phyloP scores from a whole-genome alignment of 257 asterid species.

The Verbena officinalis region DNA sequence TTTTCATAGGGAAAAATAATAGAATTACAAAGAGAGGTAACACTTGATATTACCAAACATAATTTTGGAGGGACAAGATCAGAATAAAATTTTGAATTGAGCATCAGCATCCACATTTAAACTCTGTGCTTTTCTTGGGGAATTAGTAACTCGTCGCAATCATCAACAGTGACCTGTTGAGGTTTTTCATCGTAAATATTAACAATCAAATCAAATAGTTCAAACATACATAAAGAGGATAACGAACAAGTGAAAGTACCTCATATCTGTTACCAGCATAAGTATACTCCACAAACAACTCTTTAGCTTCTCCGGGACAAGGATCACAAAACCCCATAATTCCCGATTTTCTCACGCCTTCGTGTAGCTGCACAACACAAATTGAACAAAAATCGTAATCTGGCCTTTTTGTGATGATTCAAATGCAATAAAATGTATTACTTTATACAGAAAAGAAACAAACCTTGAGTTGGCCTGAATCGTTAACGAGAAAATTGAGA shows the following conservation, averaged over 20 bases:
- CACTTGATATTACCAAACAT: neutral
- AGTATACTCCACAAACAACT: constrained; percentile 68
- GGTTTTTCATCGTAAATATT: constrained; percentile 12
- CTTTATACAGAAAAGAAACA: constrained; percentile 29
- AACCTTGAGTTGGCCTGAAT: constrained; percentile 90
- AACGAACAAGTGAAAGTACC: constrained; percentile 46
- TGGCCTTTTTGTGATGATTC: neutral
- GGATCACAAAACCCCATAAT: constrained; percentile 99
- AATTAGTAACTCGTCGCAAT: constrained; percentile 63
- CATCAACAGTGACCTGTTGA: constrained; percentile 75
- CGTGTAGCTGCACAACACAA: constrained; percentile 69
- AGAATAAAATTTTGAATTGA: too few species aligned
- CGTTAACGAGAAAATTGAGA: constrained; percentile 81
- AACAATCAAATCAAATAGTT: constrained; percentile 22
- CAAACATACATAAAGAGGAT: neutral
- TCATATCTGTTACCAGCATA: constrained; percentile 53
- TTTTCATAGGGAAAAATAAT: neutral
- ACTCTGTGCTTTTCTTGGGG: constrained; percentile 71
- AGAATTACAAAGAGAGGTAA: neutral
- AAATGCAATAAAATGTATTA: constrained; percentile 7
- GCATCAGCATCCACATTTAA: constrained; percentile 28
- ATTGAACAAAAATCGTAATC: constrained; percentile 5
- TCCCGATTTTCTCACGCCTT: constrained; percentile 90
- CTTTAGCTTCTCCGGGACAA: constrained; percentile 88
- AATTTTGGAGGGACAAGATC: neutral